Conservation (phyloP, 1,284 basidiomycete genomes). For the Leccinum subrobustum region DNA sequence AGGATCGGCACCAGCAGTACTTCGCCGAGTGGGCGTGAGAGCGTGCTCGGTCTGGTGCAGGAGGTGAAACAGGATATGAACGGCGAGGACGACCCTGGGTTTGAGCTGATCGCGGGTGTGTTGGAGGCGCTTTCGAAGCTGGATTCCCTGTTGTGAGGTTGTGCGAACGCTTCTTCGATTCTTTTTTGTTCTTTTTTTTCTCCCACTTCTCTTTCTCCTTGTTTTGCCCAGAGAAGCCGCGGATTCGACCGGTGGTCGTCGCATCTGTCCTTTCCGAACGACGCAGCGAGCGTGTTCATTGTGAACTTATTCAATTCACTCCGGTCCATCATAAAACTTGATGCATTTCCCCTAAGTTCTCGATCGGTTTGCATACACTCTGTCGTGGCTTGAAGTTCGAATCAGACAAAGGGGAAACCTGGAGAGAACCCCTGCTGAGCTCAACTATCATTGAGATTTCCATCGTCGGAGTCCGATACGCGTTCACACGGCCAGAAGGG, state of each 20-base stretch:
- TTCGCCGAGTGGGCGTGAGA: conserved; percentile 59
- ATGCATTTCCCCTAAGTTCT: background rate
- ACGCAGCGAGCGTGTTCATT: background rate
- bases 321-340: background rate
- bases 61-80: conserved; percentile 77
- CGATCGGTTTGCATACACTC: background rate
- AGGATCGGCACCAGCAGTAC: conserved; percentile 56
- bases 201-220: background rate
- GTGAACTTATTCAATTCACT: background rate
- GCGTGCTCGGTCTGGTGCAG: conserved; percentile 75
- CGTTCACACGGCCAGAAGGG: too few species aligned
- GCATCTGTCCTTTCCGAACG: background rate
- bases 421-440: background rate
- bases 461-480: too few species aligned
- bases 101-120: conserved; percentile 89
- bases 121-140: conserved; percentile 87
- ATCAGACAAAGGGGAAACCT: background rate
- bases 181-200: background rate
- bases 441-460: too few species aligned
- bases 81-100: conserved; percentile 73
- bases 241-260: background rate
- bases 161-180: background rate
- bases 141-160: conserved; percentile 68
- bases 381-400: background rate
- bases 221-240: background rate